These are phyloP conservation scores for Zygosaccharomyces siamensis DNA, from an alignment of 805 yeast genomes.

Conservation along the genomic window DNA sequence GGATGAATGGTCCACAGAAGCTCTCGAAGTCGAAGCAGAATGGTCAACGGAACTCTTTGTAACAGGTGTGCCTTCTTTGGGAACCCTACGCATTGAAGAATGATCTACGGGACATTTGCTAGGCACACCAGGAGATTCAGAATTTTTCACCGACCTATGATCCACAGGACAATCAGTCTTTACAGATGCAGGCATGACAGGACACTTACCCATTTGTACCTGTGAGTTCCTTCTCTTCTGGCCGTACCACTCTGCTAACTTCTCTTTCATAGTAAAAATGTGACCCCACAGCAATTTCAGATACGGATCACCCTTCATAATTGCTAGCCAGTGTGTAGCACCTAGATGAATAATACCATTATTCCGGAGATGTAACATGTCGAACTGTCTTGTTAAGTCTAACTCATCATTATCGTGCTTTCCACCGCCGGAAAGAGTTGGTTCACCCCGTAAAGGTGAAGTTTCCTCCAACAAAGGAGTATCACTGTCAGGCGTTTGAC, in stretches of 20 bases:
- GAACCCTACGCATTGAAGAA: conserved; percentile 19
- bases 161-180: conserved; percentile 29
- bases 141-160: conserved; percentile 7
- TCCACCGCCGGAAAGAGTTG: conserved; percentile 8
- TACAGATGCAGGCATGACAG: conserved; percentile 17
- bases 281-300: conserved; percentile 51
- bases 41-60: conserved; percentile 22
- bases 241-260: conserved; percentile 32
- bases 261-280: conserved; percentile 41
- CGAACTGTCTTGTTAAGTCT: conserved; percentile 40
- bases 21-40: not conserved
- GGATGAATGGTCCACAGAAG: not conserved
- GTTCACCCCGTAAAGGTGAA: conserved; percentile 6
- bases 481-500: conserved; percentile 22
- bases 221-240: conserved; percentile 20
- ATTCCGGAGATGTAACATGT: conserved; percentile 41
- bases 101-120: conserved; percentile 19
- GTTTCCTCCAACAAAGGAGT: conserved; percentile 9
- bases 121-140: not conserved
- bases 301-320: conserved; percentile 55
- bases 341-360: conserved; percentile 44
- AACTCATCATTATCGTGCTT: conserved; percentile 35
- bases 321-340: conserved; percentile 55
- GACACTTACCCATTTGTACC: conserved; percentile 18
- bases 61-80: conserved; percentile 7